Evolutionary conservation across 2,329 filamentous ascomycete species (phyloP).

Genomic region (Pseudogymnoascus sp.): DNA sequence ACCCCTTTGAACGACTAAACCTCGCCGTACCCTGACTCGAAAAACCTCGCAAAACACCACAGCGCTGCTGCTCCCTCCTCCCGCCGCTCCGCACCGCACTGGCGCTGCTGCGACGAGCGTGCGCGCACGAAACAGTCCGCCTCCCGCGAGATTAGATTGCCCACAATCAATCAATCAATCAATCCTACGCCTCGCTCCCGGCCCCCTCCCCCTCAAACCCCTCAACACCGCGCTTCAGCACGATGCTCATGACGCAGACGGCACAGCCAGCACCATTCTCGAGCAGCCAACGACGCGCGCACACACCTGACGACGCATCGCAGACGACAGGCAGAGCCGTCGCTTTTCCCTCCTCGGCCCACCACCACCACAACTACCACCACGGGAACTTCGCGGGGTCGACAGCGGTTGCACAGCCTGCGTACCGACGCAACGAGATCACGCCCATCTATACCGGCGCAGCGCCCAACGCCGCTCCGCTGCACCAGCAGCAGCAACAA

Average conservation of each 20-base stretch:
- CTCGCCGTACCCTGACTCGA: background rate
- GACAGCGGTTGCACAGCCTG: slow-evolving; percentile 12
- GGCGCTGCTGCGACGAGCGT: background rate
- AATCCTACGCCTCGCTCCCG: background rate
- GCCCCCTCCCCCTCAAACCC: slow-evolving; percentile 18
- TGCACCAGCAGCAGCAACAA: background rate
- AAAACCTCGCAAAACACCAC: background rate
- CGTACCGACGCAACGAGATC: slow-evolving; percentile 20
- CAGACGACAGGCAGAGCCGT: slow-evolving; percentile 4
- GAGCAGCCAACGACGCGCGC: slow-evolving; percentile 32
- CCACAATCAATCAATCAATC: background rate
- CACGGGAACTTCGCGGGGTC: slow-evolving; percentile 6
- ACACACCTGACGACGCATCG: background rate
- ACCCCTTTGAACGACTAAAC: background rate
- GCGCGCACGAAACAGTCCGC: background rate
- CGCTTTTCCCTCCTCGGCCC: background rate
- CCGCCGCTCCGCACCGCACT: background rate
- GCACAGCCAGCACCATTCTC: slow-evolving; percentile 38
- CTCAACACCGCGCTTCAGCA: slow-evolving; percentile 28
- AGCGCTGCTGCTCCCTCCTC: background rate
- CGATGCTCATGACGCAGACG: slow-evolving; percentile 47
- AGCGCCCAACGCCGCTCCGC: slow-evolving; percentile 46
- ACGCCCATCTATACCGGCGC: slow-evolving; percentile 52
- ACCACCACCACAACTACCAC: background rate
- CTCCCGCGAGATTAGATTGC: background rate